Percentiles rank a stretch among this genome's conserved stretches.
Conservation (phyloP, 768 basidiomycete species). For the Boletus fagicola region DNA sequence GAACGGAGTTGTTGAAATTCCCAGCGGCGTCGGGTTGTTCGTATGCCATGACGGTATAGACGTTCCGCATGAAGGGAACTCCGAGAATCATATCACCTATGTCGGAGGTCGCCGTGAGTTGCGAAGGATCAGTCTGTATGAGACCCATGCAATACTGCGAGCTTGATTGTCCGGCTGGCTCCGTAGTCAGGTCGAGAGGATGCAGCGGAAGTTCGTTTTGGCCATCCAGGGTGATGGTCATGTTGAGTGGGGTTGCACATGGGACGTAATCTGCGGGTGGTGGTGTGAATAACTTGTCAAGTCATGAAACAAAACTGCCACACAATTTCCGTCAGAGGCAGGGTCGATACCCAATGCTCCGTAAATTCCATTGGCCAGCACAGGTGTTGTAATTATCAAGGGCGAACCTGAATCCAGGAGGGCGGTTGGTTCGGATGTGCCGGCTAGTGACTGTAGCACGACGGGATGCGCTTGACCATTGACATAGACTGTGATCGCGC, state of each 20-base stretch:
- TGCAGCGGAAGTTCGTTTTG: conserved; percentile 61
- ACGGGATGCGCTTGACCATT: conserved; percentile 42
- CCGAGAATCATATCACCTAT: conserved; percentile 75
- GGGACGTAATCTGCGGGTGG: conserved; percentile 63
- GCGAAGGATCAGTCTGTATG: conserved; percentile 55
- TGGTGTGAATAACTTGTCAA: conserved; percentile 6
- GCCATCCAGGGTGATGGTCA: conserved; percentile 63
- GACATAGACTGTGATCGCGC: conserved; percentile 60
- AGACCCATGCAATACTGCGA: conserved; percentile 58
- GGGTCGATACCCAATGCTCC: conserved; percentile 67
- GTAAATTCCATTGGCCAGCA: conserved; percentile 73
- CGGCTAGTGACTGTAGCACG: conserved; percentile 42
- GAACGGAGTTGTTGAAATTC: conserved; percentile 36
- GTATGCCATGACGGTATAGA: conserved; percentile 77
- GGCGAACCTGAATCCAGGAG: conserved; percentile 75
- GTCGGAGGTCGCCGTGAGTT: conserved; percentile 36
- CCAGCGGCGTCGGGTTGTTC: conserved; percentile 46
- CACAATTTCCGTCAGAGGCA: conserved; percentile 61
- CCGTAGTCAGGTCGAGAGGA: conserved; percentile 67
- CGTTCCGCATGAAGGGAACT: conserved; percentile 73
- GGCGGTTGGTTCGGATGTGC: conserved; percentile 51
- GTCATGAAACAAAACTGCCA: conserved; percentile 24
- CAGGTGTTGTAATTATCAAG: conserved; percentile 56
- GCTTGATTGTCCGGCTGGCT: conserved; percentile 42
- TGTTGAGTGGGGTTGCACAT: conserved; percentile 67